phyloP scores from a whole-genome alignment of 2,329 filamentous ascomycete genomes.

The Capronia americana region DNA sequence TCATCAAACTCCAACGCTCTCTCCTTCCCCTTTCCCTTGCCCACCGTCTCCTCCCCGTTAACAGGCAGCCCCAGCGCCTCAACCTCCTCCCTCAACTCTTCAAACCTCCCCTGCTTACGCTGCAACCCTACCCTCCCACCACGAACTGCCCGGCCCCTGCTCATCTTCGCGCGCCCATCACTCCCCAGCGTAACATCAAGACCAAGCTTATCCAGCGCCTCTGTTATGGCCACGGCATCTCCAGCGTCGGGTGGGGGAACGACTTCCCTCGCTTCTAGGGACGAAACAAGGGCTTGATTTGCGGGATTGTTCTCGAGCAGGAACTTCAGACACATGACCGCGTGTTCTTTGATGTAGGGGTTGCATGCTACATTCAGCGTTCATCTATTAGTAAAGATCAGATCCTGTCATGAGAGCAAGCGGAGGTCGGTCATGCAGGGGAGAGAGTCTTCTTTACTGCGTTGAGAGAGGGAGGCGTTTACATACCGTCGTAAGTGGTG shows the following conservation, averaged over 20 bases:
- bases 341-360: slow-evolving; percentile 90
- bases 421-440: neutral
- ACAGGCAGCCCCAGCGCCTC: slow-evolving; percentile 5
- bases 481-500: slow-evolving; percentile 84
- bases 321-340: slow-evolving; percentile 85
- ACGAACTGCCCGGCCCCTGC: neutral
- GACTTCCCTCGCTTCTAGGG: slow-evolving; percentile 52
- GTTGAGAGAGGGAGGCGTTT: neutral
- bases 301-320: slow-evolving; percentile 59
- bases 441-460: neutral
- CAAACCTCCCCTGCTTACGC: neutral
- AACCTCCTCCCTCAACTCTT: slow-evolving; percentile 16
- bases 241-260: slow-evolving; percentile 47
- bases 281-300: slow-evolving; percentile 61
- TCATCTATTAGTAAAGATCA: slow-evolving; percentile 14
- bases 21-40: slow-evolving; percentile 26
- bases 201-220: slow-evolving; percentile 50
- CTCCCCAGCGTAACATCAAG: slow-evolving; percentile 53
- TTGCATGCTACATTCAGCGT: slow-evolving; percentile 57
- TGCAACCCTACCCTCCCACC: neutral
- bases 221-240: slow-evolving; percentile 41
- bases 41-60: slow-evolving; percentile 7
- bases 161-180: slow-evolving; percentile 46
- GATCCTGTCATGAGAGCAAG: slow-evolving; percentile 3
- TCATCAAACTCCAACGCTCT: slow-evolving; percentile 14